Evolutionary conservation across 2,329 filamentous ascomycete species (phyloP), one percentile per base, ranked within the genome.

Genomic region (Rutstroemia sydowiana): DNA sequence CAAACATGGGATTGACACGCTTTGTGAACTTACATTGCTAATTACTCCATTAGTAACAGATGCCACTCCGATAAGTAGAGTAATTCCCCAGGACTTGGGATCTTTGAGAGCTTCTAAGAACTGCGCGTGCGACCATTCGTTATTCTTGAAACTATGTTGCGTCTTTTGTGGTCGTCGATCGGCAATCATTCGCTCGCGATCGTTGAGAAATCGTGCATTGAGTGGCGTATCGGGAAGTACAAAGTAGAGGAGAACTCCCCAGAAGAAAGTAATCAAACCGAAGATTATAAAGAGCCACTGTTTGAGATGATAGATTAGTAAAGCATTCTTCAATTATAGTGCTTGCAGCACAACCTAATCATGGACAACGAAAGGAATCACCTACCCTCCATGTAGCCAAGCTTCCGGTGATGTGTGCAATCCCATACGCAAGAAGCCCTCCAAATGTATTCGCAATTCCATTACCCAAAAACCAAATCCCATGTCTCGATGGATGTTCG

Each of bases 161-260:
- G 48, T 57, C 30, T 49, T 48, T 45, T 51, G 43, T 11, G 49
- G 26, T 8, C 51, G 54, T 20, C 31, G 26, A 43, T 42, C 28
- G 20, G 45, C 37, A 32, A 49, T 53, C 16, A 42, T 42, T 26
- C 51, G 20, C 30, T 49, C 49, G 13, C 49, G 43, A 8, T 23
- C 23, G 20, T 23, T 47, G n/a, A 52, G 26, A 11, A 47, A 52
- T 32, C 43, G 37, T n/a, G 75, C 72, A 44, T 68, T 65, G 60
- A 76, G 72, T 0, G 73, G 73, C 3, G 69, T 72, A 60, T 76
- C 74, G 0, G 76, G 76, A n/a, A 79, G 63, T 50, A 72, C 49
- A 60, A 68, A 73, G 44, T 68, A 66, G 57, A 76, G 74, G 3
- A 70, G 44, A 2, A 71, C n/a, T 0, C 30, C 65, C 31, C 13